Evolutionary conservation across 2,329 filamentous ascomycete genomes (phyloP), one percentile per base, ranked within the genome.

Genomic region (Calonectria montana): DNA sequence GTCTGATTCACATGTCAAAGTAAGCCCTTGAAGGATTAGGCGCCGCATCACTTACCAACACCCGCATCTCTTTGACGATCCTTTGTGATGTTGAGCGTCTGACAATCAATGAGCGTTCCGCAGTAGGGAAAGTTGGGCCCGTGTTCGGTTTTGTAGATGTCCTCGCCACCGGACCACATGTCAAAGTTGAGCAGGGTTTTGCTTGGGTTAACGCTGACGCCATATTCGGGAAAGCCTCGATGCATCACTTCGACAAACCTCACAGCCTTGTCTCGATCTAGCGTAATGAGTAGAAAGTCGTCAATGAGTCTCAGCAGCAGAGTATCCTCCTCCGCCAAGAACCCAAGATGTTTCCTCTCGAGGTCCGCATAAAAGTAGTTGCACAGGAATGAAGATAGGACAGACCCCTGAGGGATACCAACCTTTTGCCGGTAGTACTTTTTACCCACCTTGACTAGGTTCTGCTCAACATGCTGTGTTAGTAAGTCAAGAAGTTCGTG

Each of bases 351-450:
- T 29, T 91, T 87, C 8, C 84, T 84, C 82, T 99, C 97, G 1
- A 98, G 89, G 73, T 97, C 92, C 7, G 94, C 96, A 80, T 99
- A 99, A 82, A 98, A 98, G 83, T 97, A 96, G 83, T 95, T 98
- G 87, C 97, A 98, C 6, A 99, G 87, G 47, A 95, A 87, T 50
- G 93, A 94, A 0, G 96, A 98, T 6, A 99, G 82, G 1, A 98
- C 89, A 0, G 96, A 98, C 9, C 97, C 97, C 82, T 99, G 97
- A 0, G 97, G 96, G 45, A 99, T 98, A 16, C 97, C 97, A 25
- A 89, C 86, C 81, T 92, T 96, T 81, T 99, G 97, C 27, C 94
- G 90, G 81, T 97, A 98, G 81, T 92, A 95, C 76, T 93, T 94
- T 84, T 95, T 96, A 59, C 95, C 96, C 45, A 98, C 92, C 80